These are phyloP conservation scores for Xerocomus amazonicus DNA, from an alignment of 1,284 basidiomycete species.

Conservation along the genomic window DNA sequence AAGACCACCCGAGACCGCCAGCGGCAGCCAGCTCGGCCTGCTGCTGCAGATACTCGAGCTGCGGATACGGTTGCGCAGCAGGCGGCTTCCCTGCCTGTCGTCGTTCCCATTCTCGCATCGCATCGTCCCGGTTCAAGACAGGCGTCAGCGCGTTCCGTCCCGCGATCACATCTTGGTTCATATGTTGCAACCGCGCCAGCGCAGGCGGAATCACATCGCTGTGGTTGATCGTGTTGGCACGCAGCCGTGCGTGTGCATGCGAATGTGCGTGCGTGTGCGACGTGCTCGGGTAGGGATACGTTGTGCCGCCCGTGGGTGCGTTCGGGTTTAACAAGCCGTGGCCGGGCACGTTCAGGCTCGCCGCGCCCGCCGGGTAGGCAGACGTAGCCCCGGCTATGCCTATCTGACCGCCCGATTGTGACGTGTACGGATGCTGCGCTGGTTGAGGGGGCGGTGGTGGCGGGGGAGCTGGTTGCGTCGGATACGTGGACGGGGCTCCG, in stretches of 20 bases:
- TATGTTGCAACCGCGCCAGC: constrained; percentile 81
- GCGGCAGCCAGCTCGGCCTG: constrained; percentile 81
- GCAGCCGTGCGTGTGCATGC: constrained; percentile 55
- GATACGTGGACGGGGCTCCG: constrained; percentile 16
- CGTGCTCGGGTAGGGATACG: constrained; percentile 55
- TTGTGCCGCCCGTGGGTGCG: constrained; percentile 26
- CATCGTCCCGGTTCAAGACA: constrained; percentile 86
- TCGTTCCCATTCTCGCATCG: constrained; percentile 87
- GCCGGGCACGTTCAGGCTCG: constrained; percentile 28
- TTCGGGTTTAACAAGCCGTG: constrained; percentile 49
- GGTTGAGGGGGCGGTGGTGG: constrained; percentile 33
- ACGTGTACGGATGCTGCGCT: constrained; percentile 24
- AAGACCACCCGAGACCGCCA: constrained; percentile 54
- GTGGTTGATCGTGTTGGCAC: constrained; percentile 85
- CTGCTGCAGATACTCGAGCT: constrained; percentile 86
- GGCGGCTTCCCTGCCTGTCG: constrained; percentile 66
- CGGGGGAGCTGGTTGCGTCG: constrained; percentile 18
- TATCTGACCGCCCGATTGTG: constrained; percentile 26
- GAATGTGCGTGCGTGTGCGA: constrained; percentile 21
- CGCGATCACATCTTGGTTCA: constrained; percentile 82
- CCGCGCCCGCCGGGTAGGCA: constrained; percentile 39
- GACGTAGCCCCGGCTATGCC: constrained; percentile 29
- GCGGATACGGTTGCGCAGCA: constrained; percentile 74
- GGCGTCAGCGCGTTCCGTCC: constrained; percentile 83
- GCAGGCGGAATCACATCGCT: constrained; percentile 89